Evolutionary conservation across 441 rosid genomes (phyloP).

Genomic region (Raphanus hybrid): DNA sequence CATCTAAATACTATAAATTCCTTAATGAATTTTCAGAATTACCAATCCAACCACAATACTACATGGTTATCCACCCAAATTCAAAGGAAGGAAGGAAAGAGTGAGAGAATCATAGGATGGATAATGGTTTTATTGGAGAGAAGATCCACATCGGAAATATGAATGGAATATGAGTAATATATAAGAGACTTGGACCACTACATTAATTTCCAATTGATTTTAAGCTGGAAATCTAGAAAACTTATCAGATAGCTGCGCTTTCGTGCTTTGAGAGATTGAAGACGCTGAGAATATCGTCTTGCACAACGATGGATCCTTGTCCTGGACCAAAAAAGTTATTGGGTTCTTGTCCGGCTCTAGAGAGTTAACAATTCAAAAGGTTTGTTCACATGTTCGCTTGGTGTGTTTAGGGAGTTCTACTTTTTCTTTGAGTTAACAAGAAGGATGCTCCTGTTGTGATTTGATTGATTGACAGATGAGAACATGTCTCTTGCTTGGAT

Average conservation of each 20-base stretch:
- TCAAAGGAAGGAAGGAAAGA: too few relatives aligned
- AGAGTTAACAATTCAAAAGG: constrained; percentile 59
- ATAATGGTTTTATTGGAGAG: constrained; percentile 51
- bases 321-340: constrained; percentile 62
- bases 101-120: constrained; percentile 49
- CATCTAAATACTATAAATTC: background rate
- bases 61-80: too few relatives aligned
- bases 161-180: too few relatives aligned
- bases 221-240: too few relatives aligned
- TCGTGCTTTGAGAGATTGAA: constrained; percentile 63
- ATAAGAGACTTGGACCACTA: too few relatives aligned
- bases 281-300: constrained; percentile 54
- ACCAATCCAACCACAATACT: background rate
- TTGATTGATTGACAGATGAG: background rate
- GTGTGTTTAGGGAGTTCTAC: background rate
- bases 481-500: background rate
- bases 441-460: background rate
- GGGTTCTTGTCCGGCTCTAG: constrained; percentile 61
- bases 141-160: too few relatives aligned
- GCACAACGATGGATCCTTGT: constrained; percentile 52
- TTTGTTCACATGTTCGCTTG: constrained; percentile 15
- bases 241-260: constrained; percentile 58
- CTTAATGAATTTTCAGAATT: background rate
- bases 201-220: too few relatives aligned
- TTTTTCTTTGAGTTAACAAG: background rate